These are phyloP conservation scores for Termitomyces sp. DNA, from an alignment of 768 basidiomycete genomes.

Conservation along the genomic window DNA sequence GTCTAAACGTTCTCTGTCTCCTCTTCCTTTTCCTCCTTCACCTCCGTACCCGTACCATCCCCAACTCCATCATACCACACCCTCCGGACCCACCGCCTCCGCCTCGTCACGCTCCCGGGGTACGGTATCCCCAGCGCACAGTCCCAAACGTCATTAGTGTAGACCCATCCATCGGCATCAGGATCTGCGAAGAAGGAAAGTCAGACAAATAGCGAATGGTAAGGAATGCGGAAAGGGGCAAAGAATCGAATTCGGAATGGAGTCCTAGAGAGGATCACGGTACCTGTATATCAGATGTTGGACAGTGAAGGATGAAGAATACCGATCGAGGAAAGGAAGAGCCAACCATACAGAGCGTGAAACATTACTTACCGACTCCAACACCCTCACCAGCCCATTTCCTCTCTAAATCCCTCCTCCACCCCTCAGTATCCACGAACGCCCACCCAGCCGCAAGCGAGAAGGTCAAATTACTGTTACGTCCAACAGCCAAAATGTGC, in stretches of 20 bases:
- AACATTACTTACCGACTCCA: not conserved
- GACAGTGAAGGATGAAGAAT: not conserved
- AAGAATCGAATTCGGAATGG: too few species aligned
- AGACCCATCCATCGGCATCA: slow-evolving; percentile 68
- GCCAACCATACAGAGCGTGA: not conserved
- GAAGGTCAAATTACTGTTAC: slow-evolving; percentile 77
- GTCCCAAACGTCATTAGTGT: slow-evolving; percentile 74
- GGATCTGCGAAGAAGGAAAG: not conserved
- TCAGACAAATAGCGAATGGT: not conserved
- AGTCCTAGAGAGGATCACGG: not conserved
- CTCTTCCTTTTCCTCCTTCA: not conserved
- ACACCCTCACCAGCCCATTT: slow-evolving; percentile 38
- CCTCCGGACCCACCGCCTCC: slow-evolving; percentile 65
- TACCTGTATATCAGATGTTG: too few species aligned
- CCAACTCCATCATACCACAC: slow-evolving; percentile 45
- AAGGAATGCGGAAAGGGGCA: not conserved
- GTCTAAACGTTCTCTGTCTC: not conserved
- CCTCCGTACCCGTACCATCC: not conserved
- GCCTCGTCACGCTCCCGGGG: slow-evolving; percentile 48
- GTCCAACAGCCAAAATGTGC: not conserved
- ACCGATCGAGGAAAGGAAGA: not conserved
- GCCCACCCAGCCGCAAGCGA: slow-evolving; percentile 69
- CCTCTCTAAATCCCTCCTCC: slow-evolving; percentile 61
- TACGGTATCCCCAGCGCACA: slow-evolving; percentile 37
- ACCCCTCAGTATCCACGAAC: slow-evolving; percentile 73